Conservation (phyloP, 2,329 filamentous ascomycete genomes). For the Ceratocystiopsis sp. region DNA sequence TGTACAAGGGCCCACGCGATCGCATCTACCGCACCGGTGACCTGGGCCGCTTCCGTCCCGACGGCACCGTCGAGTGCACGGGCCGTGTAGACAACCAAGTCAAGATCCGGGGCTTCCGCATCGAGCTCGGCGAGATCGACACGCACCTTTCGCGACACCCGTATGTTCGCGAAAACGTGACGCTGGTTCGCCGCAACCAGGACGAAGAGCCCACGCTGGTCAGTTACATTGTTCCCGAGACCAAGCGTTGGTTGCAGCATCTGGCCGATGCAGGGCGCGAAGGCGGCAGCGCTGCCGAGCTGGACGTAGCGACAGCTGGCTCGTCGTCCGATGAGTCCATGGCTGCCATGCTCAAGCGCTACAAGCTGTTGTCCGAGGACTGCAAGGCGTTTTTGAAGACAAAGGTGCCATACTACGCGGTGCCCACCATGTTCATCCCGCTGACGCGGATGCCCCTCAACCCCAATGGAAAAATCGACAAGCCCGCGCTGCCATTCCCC, state of each 20-base stretch:
- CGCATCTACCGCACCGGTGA: constrained; percentile 79
- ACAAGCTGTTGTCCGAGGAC: constrained; percentile 28
- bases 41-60: constrained; percentile 53
- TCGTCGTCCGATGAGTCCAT: constrained; percentile 4
- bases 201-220: constrained; percentile 76
- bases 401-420: constrained; percentile 56
- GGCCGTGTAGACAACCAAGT: constrained; percentile 66
- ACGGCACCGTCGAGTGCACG: constrained; percentile 54
- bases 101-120: constrained; percentile 90
- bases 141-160: constrained; percentile 57
- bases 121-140: constrained; percentile 90
- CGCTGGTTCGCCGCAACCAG: constrained; percentile 65
- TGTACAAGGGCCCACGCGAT: constrained; percentile 69
- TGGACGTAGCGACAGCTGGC: constrained; percentile 38
- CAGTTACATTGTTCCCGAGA: constrained; percentile 78
- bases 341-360: constrained; percentile 26
- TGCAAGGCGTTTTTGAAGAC: constrained; percentile 49
- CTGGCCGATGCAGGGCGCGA: constrained; percentile 21
- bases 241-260: constrained; percentile 55
- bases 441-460: constrained; percentile 39
- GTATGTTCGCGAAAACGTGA: constrained; percentile 70
- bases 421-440: constrained; percentile 58
- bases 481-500: constrained; percentile 63
- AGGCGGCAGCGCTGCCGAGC: constrained; percentile 12
- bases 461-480: constrained; percentile 75